Evolutionary conservation across 2,329 filamentous ascomycete species (phyloP).

Genomic region (Juglanconis oblonga): DNA sequence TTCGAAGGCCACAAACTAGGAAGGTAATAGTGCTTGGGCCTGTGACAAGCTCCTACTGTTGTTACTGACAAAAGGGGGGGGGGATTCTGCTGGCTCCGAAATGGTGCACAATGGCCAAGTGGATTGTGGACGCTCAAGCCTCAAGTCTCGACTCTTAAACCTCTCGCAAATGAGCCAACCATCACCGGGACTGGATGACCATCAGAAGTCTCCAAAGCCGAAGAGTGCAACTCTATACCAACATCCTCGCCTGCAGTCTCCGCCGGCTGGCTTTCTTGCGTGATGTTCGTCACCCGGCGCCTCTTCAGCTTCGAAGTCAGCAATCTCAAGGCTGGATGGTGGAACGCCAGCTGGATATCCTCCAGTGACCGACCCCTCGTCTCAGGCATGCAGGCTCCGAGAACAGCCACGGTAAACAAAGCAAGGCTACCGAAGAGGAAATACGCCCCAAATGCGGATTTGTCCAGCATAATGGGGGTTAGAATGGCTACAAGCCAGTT

Average conservation of each 20-base stretch:
- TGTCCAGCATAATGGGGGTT: slow-evolving; percentile 39
- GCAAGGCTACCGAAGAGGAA: slow-evolving; percentile 43
- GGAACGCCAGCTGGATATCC: slow-evolving; percentile 46
- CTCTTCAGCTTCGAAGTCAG: slow-evolving; percentile 1
- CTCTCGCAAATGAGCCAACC: background rate
- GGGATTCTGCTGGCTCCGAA: too few relatives aligned
- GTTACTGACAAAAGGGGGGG: too few relatives aligned
- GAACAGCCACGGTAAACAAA: slow-evolving; percentile 35
- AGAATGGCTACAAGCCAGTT: slow-evolving; percentile 43
- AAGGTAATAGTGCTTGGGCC: too few relatives aligned
- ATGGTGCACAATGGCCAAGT: too few relatives aligned
- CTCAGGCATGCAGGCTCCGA: slow-evolving; percentile 46
- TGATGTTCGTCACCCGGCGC: background rate
- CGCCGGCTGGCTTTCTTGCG: background rate
- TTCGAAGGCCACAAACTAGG: too few relatives aligned
- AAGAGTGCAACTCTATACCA: background rate
- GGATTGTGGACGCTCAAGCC: background rate
- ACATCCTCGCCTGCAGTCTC: background rate
- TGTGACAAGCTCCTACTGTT: too few relatives aligned
- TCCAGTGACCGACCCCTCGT: slow-evolving; percentile 47
- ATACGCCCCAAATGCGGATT: slow-evolving; percentile 41
- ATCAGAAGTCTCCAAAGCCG: too few relatives aligned
- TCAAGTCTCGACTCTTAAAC: background rate
- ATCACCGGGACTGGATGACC: background rate
- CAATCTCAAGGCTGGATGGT: slow-evolving; percentile 21